These are phyloP conservation scores for Paramecium biaurelia DNA, from an alignment of 73 alveolate genomes.

Conservation along the genomic window DNA sequence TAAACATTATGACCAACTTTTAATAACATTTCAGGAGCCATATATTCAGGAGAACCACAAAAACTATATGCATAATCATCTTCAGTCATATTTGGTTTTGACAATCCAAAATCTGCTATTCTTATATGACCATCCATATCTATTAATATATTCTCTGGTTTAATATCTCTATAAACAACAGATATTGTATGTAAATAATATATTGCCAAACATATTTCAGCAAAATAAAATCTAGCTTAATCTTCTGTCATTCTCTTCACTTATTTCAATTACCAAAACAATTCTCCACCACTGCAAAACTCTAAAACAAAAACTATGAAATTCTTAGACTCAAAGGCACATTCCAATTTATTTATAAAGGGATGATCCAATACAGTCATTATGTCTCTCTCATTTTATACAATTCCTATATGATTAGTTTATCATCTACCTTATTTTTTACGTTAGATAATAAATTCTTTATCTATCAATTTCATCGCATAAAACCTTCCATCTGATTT, in stretches of 20 bases:
- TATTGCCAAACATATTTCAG: constrained; percentile 70
- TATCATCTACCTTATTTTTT: constrained; percentile 65
- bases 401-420: constrained; percentile 43
- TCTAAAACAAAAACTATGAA: constrained; percentile 77
- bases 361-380: constrained; percentile 71
- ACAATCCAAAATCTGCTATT: constrained; percentile 77
- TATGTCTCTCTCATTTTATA: constrained; percentile 64
- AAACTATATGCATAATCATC: constrained; percentile 68
- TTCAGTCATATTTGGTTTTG: constrained; percentile 63
- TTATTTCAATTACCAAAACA: constrained; percentile 77
- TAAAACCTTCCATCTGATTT: constrained; percentile 81
- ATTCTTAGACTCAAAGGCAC: constrained; percentile 74
- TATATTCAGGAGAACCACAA: constrained; percentile 77
- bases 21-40: constrained; percentile 74
- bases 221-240: constrained; percentile 70
- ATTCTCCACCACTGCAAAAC: constrained; percentile 89
- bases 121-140: constrained; percentile 74
- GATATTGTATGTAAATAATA: constrained; percentile 69
- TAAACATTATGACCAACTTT: constrained; percentile 66
- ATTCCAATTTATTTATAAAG: constrained; percentile 74
- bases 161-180: constrained; percentile 71
- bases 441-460: constrained; percentile 69
- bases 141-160: constrained; percentile 80
- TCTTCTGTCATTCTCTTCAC: constrained; percentile 75
- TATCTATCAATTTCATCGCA: constrained; percentile 82